Evolutionary conservation across 1,139 yeast species (phyloP), one percentile per base, ranked within the genome.

Genomic region (Zygosaccharomyces sapae): DNA sequence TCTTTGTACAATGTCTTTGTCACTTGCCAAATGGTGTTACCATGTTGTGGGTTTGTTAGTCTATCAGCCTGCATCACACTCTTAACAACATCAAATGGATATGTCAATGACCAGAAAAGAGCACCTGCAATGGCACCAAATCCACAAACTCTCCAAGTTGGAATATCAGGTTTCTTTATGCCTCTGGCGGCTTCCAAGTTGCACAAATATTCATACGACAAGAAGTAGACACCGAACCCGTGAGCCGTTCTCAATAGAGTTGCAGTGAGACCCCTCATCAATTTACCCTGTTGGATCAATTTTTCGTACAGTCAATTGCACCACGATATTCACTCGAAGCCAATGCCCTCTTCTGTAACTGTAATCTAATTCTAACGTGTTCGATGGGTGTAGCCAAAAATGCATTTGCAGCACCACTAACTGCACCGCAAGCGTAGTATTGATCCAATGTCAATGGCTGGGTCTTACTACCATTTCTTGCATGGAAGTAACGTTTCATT

Each of bases 341-440:
- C 6, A 68, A 68, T 6, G 70, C 58, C 9, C 63, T 61, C 3
- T 86, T 79, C 67, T 88, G 96, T 3, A 95, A 85, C 68, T 89
- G 97, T 55, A 89, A 74, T 57, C 96, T 74, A 55, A 89, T 88
- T 74, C 97, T 85, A 53, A 90, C 79, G 63, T 88, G 97, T 65
- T 90, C 97, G 54, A 90, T 90, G 3, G 97, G 97, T 22, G 90
- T 75, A 0, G 96, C 96, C 56, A 90, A 69, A 49, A 88, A 79
- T 1, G 95, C 87, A 70, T 87, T 89, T 40, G 95, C 90, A 51
- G 86, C 71, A 37, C 97, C 97, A 36, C 95, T 96, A 12, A 84
- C 88, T 1, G 83, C 82, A 59, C 97, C 97, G 62, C 94, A 80
- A 18, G 73, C 61, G 70, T 87, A 88, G 59, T 80, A 88, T 63